Base-by-base conservation (phyloP, 345 rosid genomes). In the Aethionema arabicum region DNA sequence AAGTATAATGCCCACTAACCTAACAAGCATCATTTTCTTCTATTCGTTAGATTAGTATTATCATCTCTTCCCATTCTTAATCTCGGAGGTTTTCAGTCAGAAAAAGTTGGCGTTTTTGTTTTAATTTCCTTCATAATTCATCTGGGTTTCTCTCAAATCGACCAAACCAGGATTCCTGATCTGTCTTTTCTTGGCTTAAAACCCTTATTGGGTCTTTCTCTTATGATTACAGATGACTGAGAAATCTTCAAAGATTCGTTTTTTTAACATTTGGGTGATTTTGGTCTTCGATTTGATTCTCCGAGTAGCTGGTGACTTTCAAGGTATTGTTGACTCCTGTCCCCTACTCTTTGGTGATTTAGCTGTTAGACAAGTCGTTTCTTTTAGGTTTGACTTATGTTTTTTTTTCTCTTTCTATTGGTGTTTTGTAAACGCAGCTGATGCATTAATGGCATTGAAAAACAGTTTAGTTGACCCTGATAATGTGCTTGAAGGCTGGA, bases 401-500 rank as follows among this genome's bases (percentile, higher is more conserved):
- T 37, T 6, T 37, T 6, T 40, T 40, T 27, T n/a, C n/a, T n/a
- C n/a, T n/a, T 27, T 47, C 52, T 6, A 9, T 9, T 6, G 4
- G 4, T 12, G 4, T 27, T 47, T 12, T 2, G n/a, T 12, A n/a
- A 6, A 31, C 32, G 11, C 79, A 86, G 95, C 87, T 52, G 95
- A 84, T 41, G 95, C 87, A 43, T 68, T 86, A 75, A 80, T 72
- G 71, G 79, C 87, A 9, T 12, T 86, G 65, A 86, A 72, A 87
- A 56, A 60, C 39, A 77, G 61, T 63, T 68, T 86, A 35, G 61
- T 38, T 46, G 87, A 83, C 77, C 90, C 95, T 58, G 78, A 78
- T 71, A 80, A 76, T 33, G 80, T 86, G 61, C 73, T 86, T 43
- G 85, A 84, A 55, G 80, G 89, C 74, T 86, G 95, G 95, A 84